phyloP scores from a whole-genome alignment of 768 basidiomycete genomes.

The Strobilomyces dryophilus region DNA sequence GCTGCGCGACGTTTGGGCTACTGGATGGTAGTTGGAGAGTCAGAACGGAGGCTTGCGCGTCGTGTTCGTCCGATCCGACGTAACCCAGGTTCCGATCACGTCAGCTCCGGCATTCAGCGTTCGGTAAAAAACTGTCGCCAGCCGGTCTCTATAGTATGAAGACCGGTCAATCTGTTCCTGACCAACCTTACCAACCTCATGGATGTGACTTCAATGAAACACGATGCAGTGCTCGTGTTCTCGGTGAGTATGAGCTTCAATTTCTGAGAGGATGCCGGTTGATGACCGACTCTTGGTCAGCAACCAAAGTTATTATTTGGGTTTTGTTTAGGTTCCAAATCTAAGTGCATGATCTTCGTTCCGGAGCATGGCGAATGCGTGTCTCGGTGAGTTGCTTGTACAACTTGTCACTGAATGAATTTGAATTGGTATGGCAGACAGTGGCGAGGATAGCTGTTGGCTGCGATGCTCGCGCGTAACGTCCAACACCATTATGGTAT shows the following conservation, averaged over 20 bases:
- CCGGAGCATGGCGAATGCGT: constrained; percentile 1
- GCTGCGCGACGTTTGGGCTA: neutral
- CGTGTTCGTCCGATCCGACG: no score
- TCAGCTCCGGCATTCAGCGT: neutral
- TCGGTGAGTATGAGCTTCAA: no score
- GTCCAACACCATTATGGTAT: neutral
- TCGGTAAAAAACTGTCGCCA: neutral
- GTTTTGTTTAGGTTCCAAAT: no score
- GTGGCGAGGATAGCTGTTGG: neutral
- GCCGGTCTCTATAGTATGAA: neutral
- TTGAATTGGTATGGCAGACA: constrained; percentile 15
- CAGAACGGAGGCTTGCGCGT: constrained; percentile 10
- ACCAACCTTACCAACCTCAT: neutral
- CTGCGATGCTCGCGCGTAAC: neutral
- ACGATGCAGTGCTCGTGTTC: neutral
- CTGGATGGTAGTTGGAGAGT: neutral
- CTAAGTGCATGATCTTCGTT: neutral
- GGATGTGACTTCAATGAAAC: neutral
- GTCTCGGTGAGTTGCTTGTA: constrained; percentile 1
- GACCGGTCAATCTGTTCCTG: neutral
- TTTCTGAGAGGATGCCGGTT: neutral
- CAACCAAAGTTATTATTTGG: neutral
- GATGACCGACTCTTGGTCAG: neutral
- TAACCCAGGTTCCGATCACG: constrained; percentile 23
- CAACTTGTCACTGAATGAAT: constrained; percentile 6